phyloP scores from a whole-genome alignment of 805 yeast species.

The Metschnikowia bowlesiae region DNA sequence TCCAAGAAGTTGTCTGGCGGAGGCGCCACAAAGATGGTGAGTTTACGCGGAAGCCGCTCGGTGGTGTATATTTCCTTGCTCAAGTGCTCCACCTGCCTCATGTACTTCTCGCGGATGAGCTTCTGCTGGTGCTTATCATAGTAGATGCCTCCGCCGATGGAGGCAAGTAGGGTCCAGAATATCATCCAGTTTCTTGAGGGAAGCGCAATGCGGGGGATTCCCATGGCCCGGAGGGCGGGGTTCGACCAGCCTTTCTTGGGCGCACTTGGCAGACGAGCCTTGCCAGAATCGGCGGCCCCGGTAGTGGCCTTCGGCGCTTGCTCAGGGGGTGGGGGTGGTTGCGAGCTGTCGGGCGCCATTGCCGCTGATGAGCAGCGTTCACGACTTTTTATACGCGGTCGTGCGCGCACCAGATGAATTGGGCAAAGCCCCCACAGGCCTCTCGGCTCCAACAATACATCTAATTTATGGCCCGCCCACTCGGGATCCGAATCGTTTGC shows the following conservation, averaged over 20 bases:
- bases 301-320: neutral
- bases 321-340: neutral
- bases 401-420: neutral
- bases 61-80: conserved; percentile 45
- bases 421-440: neutral
- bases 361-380: neutral
- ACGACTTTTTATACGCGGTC: neutral
- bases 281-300: no score
- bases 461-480: no score
- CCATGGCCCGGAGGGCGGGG: conserved; percentile 83
- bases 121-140: conserved; percentile 78
- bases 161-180: conserved; percentile 69
- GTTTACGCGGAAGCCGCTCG: conserved; percentile 61
- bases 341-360: conserved; percentile 1
- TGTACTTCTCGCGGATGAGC: conserved; percentile 59
- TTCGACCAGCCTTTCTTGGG: conserved; percentile 50
- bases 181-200: conserved; percentile 94
- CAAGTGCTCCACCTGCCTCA: conserved; percentile 51
- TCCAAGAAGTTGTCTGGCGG: conserved; percentile 91
- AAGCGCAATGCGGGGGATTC: conserved; percentile 67
- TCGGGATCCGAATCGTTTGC: no score
- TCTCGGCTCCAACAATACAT: neutral
- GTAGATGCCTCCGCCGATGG: conserved; percentile 66
- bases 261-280: neutral
- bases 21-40: conserved; percentile 87